Evolutionary conservation across 495 filamentous ascomycete species (phyloP).

Genomic region (Podospora pseudocomata): DNA sequence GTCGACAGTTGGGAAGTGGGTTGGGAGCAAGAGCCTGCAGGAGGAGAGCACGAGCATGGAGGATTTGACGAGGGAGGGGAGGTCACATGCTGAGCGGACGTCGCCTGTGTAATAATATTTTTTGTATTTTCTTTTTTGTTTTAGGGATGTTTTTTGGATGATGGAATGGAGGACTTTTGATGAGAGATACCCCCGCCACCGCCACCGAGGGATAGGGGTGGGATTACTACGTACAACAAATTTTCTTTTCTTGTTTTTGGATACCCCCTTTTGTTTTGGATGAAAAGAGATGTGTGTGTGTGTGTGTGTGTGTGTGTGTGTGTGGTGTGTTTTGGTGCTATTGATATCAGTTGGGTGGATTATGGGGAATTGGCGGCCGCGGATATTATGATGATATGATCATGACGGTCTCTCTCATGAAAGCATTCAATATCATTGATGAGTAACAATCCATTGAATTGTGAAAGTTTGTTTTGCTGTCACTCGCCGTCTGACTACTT

Average conservation of each 20-base stretch:
- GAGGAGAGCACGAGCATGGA: conserved; percentile 23
- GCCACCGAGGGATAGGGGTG: background rate
- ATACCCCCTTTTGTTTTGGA: background rate
- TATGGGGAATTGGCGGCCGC: too few species aligned
- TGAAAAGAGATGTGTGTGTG: too few species aligned
- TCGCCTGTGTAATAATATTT: conserved; percentile 3
- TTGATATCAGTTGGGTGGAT: too few species aligned
- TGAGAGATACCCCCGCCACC: background rate
- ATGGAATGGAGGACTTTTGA: background rate
- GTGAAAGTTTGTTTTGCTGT: too few species aligned
- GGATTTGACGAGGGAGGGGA: conserved; percentile 21
- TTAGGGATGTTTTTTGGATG: background rate
- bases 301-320: background rate
- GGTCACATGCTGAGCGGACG: conserved; percentile 5
- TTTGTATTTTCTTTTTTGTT: background rate
- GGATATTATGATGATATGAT: background rate
- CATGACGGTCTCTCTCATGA: background rate
- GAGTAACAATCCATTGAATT: too few species aligned
- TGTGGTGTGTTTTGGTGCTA: background rate
- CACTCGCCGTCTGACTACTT: background rate
- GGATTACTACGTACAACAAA: background rate
- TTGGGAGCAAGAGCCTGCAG: conserved; percentile 5
- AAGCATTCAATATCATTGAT: background rate
- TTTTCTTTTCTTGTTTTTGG: background rate
- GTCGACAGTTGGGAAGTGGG: conserved; percentile 9